phyloP scores from a whole-genome alignment of 352 stramenopile species.

The Globisporangium cylindrosporum region DNA sequence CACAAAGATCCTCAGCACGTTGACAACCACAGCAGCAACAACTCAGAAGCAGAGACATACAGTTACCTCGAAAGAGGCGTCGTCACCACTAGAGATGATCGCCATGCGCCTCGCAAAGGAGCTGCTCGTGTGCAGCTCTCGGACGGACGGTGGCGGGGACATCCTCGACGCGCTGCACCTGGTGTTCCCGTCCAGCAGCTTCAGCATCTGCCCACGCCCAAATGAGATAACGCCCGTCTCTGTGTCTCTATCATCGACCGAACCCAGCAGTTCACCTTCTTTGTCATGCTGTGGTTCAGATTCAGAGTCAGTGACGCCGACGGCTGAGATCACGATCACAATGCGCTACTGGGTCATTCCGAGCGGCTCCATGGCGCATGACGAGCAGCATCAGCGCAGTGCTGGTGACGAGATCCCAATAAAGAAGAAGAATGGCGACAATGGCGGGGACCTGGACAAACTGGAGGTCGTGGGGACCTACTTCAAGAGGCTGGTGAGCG shows the following conservation, averaged over 20 bases:
- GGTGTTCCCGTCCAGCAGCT: constrained; percentile 40
- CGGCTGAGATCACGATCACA: constrained; percentile 34
- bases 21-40: neutral
- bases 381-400: neutral
- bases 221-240: constrained; percentile 38
- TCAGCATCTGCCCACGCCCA: constrained; percentile 54
- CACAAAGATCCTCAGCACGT: constrained; percentile 1
- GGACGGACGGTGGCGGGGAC: constrained; percentile 61
- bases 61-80: neutral
- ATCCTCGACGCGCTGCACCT: constrained; percentile 65
- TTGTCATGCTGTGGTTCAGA: neutral
- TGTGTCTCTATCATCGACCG: constrained; percentile 25
- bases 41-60: neutral
- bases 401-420: neutral
- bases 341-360: constrained; percentile 42
- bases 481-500: constrained; percentile 8
- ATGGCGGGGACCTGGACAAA: neutral
- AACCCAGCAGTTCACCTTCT: neutral
- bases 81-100: constrained; percentile 30
- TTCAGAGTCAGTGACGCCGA: neutral
- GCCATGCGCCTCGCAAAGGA: constrained; percentile 55
- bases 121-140: constrained; percentile 58
- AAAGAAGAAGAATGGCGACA: neutral
- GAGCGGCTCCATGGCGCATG: constrained; percentile 14
- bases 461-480: constrained; percentile 8